Evolutionary conservation across 1,139 yeast species (phyloP), one percentile per base, ranked within the genome.

Genomic region (Taphrina betulina): DNA sequence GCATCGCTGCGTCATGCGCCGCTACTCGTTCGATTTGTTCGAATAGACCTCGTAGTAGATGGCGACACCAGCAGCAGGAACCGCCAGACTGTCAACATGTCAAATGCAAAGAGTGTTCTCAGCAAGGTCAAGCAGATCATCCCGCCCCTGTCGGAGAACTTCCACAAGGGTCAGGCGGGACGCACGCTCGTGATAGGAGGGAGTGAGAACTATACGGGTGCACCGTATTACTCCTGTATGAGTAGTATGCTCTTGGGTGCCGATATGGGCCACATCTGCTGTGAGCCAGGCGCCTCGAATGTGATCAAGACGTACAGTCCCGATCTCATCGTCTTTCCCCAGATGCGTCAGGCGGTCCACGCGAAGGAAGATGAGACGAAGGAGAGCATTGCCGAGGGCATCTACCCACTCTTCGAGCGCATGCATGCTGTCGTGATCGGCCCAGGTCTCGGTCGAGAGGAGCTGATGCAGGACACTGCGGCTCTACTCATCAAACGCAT

Each of bases 321-420:
- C 0, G 92, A 92, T 67, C 72, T 92, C 54, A 92, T 92, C 96
- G 95, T 92, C 1, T 97, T 92, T 71, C 98, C 98, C 0, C 88
- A 87, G 67, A 70, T 92, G 63, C 71, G 69, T 22, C 76, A 73
- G 44, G 19, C 68, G 17, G 50, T 20, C 5, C 44, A 43, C 17
- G 41, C 53, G 2, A 29, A 34, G 26, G 37, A 43, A 19, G 38
- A 41, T 5, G 55, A 45, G 33, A 34, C 33, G 17, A 28, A 40
- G 26, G 58, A 62, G n/a, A 67, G 71, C 33, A 74, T 85, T 3
- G 63, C 86, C 64, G 81, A 82, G 28, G 80, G 80, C 64, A 78
- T 86, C 7, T 63, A 69, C 17, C 60, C 72, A 0, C 67, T 90
- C 31, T 70, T 92, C 33, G 75, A 76, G 34, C 72, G 95, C 44